Evolutionary conservation across 768 basidiomycete genomes (phyloP).

Genomic region (Bullera alba): DNA sequence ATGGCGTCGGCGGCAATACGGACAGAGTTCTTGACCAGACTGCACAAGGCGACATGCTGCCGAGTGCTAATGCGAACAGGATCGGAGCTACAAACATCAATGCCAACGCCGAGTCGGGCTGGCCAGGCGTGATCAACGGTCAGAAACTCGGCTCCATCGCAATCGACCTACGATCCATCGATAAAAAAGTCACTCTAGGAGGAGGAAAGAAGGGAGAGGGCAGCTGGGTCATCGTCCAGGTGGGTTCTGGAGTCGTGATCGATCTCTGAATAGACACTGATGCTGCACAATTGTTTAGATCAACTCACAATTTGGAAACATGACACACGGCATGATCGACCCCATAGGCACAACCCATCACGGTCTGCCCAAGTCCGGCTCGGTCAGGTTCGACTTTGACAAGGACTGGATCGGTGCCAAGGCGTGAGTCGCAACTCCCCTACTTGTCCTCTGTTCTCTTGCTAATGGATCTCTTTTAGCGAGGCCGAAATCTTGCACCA

Average conservation of each 20-base stretch:
- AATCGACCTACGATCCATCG: slow-evolving; percentile 16
- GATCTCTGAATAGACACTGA: slow-evolving; percentile 1
- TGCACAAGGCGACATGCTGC: slow-evolving; percentile 22
- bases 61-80: slow-evolving; percentile 14
- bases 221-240: slow-evolving; percentile 24
- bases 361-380: slow-evolving; percentile 23
- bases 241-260: slow-evolving; percentile 1
- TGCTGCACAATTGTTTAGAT: slow-evolving; percentile 11
- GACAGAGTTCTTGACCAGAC: slow-evolving; percentile 31
- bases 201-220: slow-evolving; percentile 30
- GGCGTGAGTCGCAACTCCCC: slow-evolving; percentile 23
- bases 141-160: slow-evolving; percentile 21
- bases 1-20: not conserved
- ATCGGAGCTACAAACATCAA: slow-evolving; percentile 24
- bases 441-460: not conserved
- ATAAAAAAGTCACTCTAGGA: slow-evolving; percentile 19
- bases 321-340: slow-evolving; percentile 14
- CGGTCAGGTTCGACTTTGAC: slow-evolving; percentile 42
- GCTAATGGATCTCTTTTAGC: slow-evolving; percentile 6
- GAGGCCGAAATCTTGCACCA: slow-evolving; percentile 39
- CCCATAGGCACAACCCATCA: slow-evolving; percentile 4
- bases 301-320: slow-evolving; percentile 17
- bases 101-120: slow-evolving; percentile 25
- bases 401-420: slow-evolving; percentile 45
- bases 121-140: slow-evolving; percentile 30